Evolutionary conservation across 2,329 filamentous ascomycete species (phyloP), one percentile per base, ranked within the genome.

Genomic region (Phyllosticta paracitricarpa): DNA sequence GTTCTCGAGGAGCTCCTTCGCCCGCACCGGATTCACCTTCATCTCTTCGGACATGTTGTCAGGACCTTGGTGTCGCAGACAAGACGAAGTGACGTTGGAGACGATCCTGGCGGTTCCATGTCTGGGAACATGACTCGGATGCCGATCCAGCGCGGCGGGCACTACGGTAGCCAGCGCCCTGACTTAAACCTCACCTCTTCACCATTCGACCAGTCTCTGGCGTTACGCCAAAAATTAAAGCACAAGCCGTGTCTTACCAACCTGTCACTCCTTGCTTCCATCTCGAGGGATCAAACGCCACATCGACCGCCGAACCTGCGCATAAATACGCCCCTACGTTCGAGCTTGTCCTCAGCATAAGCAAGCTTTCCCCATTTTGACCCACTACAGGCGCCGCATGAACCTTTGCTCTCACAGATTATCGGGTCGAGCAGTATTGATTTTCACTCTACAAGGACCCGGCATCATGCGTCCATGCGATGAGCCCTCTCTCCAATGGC

Each of bases 1-100:
- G 64, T 79, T 80, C 61, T 78, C 77, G 10, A 74, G 68, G 40
- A 81, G 73, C 61, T 75, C 71, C 60, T 75, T 75, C 55, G 77
- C 77, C 62, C 78, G 76, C 63, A 74, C 71, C 40, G 76, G 70
- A 63, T 79, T 73, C 19, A 74, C 67, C 51, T 72, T 68, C 73
- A 75, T 75, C 19, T 73, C 68, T 64, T 70, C 67, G 62, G 71
- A 68, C 72, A 74, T 74, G 55, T 25, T 58, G 53, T 17, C 24
- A n/a, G 19, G 17, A 40, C 25, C 35, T 17, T 4, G 9, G 14
- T 48, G 40, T 40, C 33, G 17, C 6, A n/a, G 14, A n/a, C 40
- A n/a, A 48, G 40, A n/a, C 40, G 40, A n/a, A 48, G 12, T 48
- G 40, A 48, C 25, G 52, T 54, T 25, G 22, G 52, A 51, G 17